phyloP scores from a whole-genome alignment of 441 rosid species.

The Hura crepitans region DNA sequence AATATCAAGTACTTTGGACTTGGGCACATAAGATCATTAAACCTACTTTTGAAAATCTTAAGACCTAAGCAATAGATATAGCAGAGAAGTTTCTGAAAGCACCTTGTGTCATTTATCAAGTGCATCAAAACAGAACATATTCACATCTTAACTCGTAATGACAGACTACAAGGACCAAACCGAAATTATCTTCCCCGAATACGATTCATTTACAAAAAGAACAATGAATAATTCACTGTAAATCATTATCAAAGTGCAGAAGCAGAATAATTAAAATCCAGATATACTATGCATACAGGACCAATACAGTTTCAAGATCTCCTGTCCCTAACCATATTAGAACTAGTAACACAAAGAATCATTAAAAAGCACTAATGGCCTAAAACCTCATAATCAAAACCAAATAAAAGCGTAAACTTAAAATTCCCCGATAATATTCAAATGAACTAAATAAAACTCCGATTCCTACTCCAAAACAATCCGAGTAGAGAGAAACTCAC shows the following conservation, averaged over 20 bases:
- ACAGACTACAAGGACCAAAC: not conserved
- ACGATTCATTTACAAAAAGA: too few relatives aligned
- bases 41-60: not conserved
- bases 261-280: not conserved
- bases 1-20: too few relatives aligned
- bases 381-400: not conserved
- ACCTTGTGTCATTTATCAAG: not conserved
- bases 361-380: not conserved
- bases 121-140: not conserved
- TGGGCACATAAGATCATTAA: not conserved
- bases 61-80: not conserved
- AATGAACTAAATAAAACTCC: not conserved
- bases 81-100: not conserved
- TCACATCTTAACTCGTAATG: not conserved
- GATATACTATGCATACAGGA: not conserved
- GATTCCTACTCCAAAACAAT: not conserved
- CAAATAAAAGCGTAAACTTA: not conserved
- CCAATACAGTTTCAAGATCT: not conserved
- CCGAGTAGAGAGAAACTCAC: slow-evolving; percentile 42
- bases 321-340: not conserved
- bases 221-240: too few relatives aligned
- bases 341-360: not conserved
- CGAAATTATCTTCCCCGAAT: not conserved
- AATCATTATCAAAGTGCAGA: slow-evolving; percentile 4
- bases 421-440: not conserved